These are phyloP conservation scores for Ottelia alismoides DNA, from an alignment of 106 monocot species.

Conservation along the genomic window DNA sequence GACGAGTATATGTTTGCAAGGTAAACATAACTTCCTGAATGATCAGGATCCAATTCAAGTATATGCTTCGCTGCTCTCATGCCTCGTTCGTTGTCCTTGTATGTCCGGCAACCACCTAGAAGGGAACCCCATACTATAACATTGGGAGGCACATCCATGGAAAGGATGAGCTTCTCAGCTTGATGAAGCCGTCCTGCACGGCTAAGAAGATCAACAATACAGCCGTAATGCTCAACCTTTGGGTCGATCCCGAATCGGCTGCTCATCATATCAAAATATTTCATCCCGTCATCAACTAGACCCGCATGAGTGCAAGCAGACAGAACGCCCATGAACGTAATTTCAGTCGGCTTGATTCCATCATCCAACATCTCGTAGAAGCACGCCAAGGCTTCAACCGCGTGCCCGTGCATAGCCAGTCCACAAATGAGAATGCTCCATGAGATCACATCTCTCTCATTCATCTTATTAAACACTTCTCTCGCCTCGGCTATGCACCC, in stretches of 20 bases:
- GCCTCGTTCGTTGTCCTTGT: slow-evolving; percentile 17
- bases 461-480: slow-evolving; percentile 21
- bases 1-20: slow-evolving; percentile 24
- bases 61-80: slow-evolving; percentile 17
- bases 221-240: slow-evolving; percentile 38
- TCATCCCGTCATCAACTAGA: slow-evolving; percentile 17
- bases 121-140: slow-evolving; percentile 36
- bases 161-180: slow-evolving; percentile 22
- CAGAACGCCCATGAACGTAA: slow-evolving; percentile 35
- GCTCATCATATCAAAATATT: slow-evolving; percentile 20
- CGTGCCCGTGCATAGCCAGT: slow-evolving; percentile 30
- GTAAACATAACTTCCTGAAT: slow-evolving; percentile 30
- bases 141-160: slow-evolving; percentile 25
- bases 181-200: slow-evolving; percentile 25
- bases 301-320: slow-evolving; percentile 39
- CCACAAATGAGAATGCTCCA: slow-evolving; percentile 35
- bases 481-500: slow-evolving; percentile 34
- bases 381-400: slow-evolving; percentile 14
- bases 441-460: slow-evolving; percentile 28
- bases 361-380: slow-evolving; percentile 19
- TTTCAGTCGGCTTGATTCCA: slow-evolving; percentile 20
- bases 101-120: slow-evolving; percentile 31
- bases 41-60: slow-evolving; percentile 27
- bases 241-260: slow-evolving; percentile 16
- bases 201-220: slow-evolving; percentile 38